These are phyloP conservation scores for Clarireedia paspali DNA, from an alignment of 2,329 filamentous ascomycete genomes.

Conservation along the genomic window DNA sequence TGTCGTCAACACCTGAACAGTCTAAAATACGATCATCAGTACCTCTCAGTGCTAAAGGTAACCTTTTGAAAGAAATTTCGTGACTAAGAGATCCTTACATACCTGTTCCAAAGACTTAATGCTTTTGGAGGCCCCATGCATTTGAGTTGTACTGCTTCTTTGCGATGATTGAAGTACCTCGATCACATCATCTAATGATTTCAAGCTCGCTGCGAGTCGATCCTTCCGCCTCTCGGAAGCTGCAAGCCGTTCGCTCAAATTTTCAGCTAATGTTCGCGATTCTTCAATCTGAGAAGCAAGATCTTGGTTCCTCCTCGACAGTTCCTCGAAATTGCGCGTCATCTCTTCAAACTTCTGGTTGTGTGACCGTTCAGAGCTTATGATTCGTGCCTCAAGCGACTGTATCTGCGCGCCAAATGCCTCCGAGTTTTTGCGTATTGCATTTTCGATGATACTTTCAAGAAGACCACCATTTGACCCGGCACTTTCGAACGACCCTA, in stretches of 20 bases:
- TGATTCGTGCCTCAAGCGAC: not conserved
- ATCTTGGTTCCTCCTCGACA: not conserved
- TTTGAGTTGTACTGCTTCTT: not conserved
- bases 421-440: not conserved
- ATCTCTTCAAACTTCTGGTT: conserved; percentile 1
- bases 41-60: not conserved
- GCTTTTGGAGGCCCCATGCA: not conserved
- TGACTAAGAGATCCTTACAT: not conserved
- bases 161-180: not conserved
- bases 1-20: not conserved
- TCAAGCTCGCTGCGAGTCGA: not conserved
- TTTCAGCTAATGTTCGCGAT: not conserved
- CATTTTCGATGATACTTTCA: conserved; percentile 2
- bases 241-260: not conserved
- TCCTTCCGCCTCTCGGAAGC: not conserved
- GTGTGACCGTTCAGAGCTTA: not conserved
- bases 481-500: not conserved
- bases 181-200: not conserved
- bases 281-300: not conserved
- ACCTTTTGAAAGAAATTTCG: not conserved
- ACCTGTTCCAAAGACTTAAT: conserved; percentile 1
- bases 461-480: not conserved
- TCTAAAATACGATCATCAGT: not conserved
- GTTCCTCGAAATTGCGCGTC: not conserved
- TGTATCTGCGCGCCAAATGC: not conserved